Base-by-base conservation (phyloP, 164 flowering plant genomes). In the Umbellularia californica region DNA sequence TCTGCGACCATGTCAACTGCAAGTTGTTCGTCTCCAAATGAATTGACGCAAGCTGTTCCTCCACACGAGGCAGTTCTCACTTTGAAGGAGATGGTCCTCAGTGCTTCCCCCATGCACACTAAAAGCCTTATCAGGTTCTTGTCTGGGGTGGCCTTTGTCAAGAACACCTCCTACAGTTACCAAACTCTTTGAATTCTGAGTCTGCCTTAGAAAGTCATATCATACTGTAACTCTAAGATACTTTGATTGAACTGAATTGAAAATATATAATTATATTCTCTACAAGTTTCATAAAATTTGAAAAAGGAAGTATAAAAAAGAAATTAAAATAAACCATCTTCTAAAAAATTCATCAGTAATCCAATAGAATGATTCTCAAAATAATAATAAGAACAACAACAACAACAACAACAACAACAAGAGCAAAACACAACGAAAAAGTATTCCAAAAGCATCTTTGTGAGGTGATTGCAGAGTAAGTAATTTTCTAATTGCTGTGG, bases 51-150 rank as follows among this genome's bases (percentile, higher is more conserved):
- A 20, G 93, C 92, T 0, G 99, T 93, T 77, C 96, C 99, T 41
- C 96, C 99, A 83, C 99, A 93, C 75, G 99, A 95, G 75, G 99
- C 99, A 63, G 99, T 95, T 74, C 88, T 89, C 50, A 95, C 99
- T 83, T 95, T 95, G 84, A 90, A 95, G 69, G 97, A 79, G 65
- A 95, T 95, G 58, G 98, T 95, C 81, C 99, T 88, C 30, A 95
- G 50, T 50, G 99, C 99, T 80, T 95, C 99, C 76, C 99, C 97
- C 97, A 95, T 93, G 82, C 96, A 88, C 83, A 80, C 80, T 92
- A 95, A 73, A 74, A 95, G 73, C 79, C 97, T 90, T 17, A 90
- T 86, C 82, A 95, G 81, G 41, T 90, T 94, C 87, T 92, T 95
- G 74, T 93, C 98, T n/a, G 90, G 75, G 4, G 99, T 95, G 51